Conservation (phyloP, 176 grass and related monocot species). For the Musa beccarii region DNA sequence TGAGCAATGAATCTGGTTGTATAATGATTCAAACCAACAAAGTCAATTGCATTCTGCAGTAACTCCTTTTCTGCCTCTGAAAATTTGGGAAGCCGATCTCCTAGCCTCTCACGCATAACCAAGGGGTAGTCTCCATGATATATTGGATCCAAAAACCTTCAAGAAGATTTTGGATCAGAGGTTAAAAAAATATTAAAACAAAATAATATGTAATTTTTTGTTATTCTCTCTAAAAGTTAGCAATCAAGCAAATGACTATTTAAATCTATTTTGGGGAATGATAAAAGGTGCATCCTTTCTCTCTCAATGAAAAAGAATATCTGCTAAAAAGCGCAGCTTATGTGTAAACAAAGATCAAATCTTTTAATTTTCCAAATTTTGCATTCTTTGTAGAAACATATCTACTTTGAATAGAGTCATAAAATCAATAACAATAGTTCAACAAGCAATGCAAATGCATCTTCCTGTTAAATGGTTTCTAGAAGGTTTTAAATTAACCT, state of each 20-base stretch:
- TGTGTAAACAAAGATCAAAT: too few relatives aligned
- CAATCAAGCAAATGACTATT: not conserved
- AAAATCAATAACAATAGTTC: too few relatives aligned
- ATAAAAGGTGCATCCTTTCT: not conserved
- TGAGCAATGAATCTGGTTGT: conserved; percentile 79
- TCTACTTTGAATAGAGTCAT: not conserved
- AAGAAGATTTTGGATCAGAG: not conserved
- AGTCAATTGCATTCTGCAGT: conserved; percentile 81
- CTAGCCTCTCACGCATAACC: conserved; percentile 64
- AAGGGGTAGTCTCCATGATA: conserved; percentile 88
- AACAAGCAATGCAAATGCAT: too few relatives aligned
- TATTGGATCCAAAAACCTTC: conserved; percentile 89
- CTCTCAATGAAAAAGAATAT: not conserved
- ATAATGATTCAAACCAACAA: conserved; percentile 94
- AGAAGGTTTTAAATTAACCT: too few relatives aligned
- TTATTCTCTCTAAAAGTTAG: too few relatives aligned
- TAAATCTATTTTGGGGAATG: not conserved
- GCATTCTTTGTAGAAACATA: too few relatives aligned
- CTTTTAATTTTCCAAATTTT: too few relatives aligned
- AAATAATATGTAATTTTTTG: not conserved
- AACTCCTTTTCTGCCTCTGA: conserved; percentile 74
- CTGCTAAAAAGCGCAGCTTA: too few relatives aligned
- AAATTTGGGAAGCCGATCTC: conserved; percentile 75
- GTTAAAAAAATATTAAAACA: not conserved
- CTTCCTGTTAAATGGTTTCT: too few relatives aligned